Evolutionary conservation across 352 stramenopile species (phyloP).

Genomic region (Globisporangium middletonii): DNA sequence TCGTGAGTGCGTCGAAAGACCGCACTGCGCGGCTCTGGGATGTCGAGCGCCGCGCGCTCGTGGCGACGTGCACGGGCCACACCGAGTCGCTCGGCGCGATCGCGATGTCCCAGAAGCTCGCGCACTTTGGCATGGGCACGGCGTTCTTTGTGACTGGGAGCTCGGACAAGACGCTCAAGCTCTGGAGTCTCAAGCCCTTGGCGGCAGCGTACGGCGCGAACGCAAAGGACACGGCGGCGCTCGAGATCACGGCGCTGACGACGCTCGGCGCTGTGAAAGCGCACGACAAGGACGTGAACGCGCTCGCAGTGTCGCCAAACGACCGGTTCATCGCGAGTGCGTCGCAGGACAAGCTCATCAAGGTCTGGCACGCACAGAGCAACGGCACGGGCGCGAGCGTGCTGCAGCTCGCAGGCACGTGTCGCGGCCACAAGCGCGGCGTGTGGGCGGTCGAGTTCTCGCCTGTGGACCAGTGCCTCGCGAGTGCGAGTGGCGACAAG

Average conservation of each 20-base stretch:
- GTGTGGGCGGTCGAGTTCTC: constrained; percentile 98
- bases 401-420: constrained; percentile 86
- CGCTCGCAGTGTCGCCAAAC: constrained; percentile 93
- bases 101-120: constrained; percentile 86
- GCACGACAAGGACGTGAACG: constrained; percentile 98
- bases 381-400: constrained; percentile 43
- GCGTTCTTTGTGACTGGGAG: constrained; percentile 96
- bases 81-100: constrained; percentile 93
- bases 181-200: constrained; percentile 91
- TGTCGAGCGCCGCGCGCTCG: constrained; percentile 58
- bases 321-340: constrained; percentile 96
- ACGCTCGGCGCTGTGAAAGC: constrained; percentile 71
- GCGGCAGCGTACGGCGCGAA: constrained; percentile 36
- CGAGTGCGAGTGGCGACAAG: constrained; percentile 93
- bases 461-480: constrained; percentile 93
- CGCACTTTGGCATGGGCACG: constrained; percentile 62
- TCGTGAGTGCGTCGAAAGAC: constrained; percentile 95
- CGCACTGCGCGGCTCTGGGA: constrained; percentile 92
- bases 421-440: constrained; percentile 96
- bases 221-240: constrained; percentile 23
- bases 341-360: constrained; percentile 97
- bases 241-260: constrained; percentile 46
- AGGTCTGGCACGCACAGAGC: constrained; percentile 90
- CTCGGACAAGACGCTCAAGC: constrained; percentile 96
- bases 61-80: constrained; percentile 90